Base-by-base conservation (phyloP, 1,139 yeast species). In the Suhomyces kunorum region DNA sequence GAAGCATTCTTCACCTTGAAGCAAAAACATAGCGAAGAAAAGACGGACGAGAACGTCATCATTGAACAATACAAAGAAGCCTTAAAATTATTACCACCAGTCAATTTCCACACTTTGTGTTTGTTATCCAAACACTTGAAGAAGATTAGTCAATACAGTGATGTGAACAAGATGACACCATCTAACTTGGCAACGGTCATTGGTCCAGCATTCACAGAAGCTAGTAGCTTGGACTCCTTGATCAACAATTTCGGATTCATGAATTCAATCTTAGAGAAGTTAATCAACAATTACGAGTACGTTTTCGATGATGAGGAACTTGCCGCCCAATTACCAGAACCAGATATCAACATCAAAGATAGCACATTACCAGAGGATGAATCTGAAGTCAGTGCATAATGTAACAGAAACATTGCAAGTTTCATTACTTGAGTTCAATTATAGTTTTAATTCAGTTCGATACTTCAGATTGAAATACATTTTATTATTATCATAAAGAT, bases 101-200 rank as follows among this genome's bases (percentile, higher is more conserved):
- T 74, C 48, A 87, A 89, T 58, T 87, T 77, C 56, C 76, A 78
- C 38, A 74, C 94, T 11, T 68, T 92, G 55, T 79, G 79, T 54
- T 65, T 84, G 34, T 69, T 92, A 40, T 70, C 85, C 34, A 67
- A 71, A 34, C 98, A 92, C 64, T 74, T 90, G 65, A 74, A 76
- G 42, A 74, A 65, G 43, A 81, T 87, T 7, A 77, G 81, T 34
- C 68, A 66, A 43, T 76, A 76, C 54, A 79, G 82, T 38, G 80
- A 72, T n/a, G 63, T 63, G 30, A 87, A 87, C 64, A 78, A 81
- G 54, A 87, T 87, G 95, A 85, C 83, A 45, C 76, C 89, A 4
- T 82, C 86, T 7, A 87, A 87, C 55, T 65, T 87, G 54, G 92
- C 95, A 8, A 87, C 89, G 42, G 95, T 87, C 15, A 69, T 78